These are phyloP conservation scores for Davidsoniella neocaledoniae DNA, from an alignment of 2,329 filamentous ascomycete species.

Conservation along the genomic window DNA sequence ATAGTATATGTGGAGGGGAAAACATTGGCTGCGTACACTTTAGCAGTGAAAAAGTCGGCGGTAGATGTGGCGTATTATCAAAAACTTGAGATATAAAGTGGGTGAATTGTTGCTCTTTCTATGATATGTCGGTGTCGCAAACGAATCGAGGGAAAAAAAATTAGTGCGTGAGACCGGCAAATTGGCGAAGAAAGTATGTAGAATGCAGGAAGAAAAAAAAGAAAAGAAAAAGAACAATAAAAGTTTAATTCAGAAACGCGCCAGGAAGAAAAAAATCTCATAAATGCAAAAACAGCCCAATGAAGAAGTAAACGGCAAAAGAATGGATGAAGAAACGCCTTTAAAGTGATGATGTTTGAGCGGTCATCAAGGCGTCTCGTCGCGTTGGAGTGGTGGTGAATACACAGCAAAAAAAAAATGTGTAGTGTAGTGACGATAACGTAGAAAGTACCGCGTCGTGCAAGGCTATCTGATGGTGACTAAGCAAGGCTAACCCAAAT, in stretches of 20 bases:
- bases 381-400: constrained; percentile 5
- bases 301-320: constrained; percentile 5
- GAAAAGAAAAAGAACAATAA: constrained; percentile 3
- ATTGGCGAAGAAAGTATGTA: not conserved
- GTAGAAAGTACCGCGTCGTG: constrained; percentile 5
- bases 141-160: not conserved
- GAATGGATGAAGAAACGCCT: constrained; percentile 7
- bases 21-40: not conserved
- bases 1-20: not conserved
- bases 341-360: not conserved
- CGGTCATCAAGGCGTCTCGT: constrained; percentile 3
- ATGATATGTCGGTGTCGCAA: not conserved
- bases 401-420: not conserved
- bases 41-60: not conserved
- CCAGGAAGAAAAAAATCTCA: not conserved
- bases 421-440: not conserved
- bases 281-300: not conserved
- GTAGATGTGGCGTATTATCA: not conserved
- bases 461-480: constrained; percentile 9
- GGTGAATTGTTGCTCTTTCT: not conserved
- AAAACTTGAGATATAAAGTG: not conserved
- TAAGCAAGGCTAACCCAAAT: constrained; percentile 9
- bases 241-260: constrained; percentile 5
- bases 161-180: constrained; percentile 2
- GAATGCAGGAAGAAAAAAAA: not conserved